Conservation (phyloP, 805 yeast genomes). For the Metschnikowia amazonensis region DNA sequence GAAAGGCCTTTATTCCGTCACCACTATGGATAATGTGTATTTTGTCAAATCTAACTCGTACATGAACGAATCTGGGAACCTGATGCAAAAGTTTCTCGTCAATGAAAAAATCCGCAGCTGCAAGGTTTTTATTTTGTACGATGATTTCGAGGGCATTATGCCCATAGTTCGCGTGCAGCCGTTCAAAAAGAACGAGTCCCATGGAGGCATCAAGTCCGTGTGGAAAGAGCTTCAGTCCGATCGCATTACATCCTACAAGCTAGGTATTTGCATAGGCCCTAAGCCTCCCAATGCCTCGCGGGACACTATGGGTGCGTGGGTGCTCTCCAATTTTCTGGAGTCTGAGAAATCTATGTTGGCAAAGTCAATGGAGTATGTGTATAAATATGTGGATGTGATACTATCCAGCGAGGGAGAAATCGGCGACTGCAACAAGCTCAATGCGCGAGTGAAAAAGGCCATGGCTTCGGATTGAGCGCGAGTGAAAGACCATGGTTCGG, state of each 20-base stretch:
- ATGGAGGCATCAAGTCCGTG: slow-evolving; percentile 36
- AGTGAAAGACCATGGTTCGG: too few species aligned
- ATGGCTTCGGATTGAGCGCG: slow-evolving; percentile 4
- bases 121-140: slow-evolving; percentile 29
- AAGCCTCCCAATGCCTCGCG: slow-evolving; percentile 33
- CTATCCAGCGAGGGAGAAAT: slow-evolving; percentile 22
- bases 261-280: slow-evolving; percentile 43
- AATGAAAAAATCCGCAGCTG: slow-evolving; percentile 17
- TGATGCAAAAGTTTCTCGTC: slow-evolving; percentile 25
- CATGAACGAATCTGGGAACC: slow-evolving; percentile 39
- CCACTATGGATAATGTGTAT: slow-evolving; percentile 21
- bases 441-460: slow-evolving; percentile 18
- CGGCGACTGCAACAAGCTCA: slow-evolving; percentile 27
- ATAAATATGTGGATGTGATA: slow-evolving; percentile 22
- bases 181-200: slow-evolving; percentile 37
- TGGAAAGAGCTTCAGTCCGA: slow-evolving; percentile 10
- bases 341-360: slow-evolving; percentile 22
- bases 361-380: slow-evolving; percentile 15
- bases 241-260: slow-evolving; percentile 21
- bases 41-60: slow-evolving; percentile 36
- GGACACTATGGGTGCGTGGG: slow-evolving; percentile 39
- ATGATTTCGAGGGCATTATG: slow-evolving; percentile 36
- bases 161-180: slow-evolving; percentile 28
- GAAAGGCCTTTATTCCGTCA: slow-evolving; percentile 28
- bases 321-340: slow-evolving; percentile 30